Evolutionary conservation across 257 asterid species (phyloP).

Genomic region (Avicennia marina): DNA sequence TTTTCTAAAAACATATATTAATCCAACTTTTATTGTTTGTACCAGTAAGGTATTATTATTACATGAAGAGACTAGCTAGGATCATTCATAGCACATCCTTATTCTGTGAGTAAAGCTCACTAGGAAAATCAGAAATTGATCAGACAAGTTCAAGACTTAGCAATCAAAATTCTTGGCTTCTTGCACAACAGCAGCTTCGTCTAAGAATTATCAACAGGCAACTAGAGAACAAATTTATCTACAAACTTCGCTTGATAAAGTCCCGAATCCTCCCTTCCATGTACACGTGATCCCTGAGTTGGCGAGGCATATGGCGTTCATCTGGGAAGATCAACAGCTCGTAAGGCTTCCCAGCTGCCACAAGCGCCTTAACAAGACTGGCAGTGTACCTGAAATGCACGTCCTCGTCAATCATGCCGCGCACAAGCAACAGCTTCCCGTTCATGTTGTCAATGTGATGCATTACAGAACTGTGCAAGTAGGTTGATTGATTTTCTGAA

Average conservation of each 20-base stretch:
- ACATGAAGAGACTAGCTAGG: too few relatives aligned
- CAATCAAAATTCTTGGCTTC: too few relatives aligned
- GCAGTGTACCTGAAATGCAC: constrained; percentile 97
- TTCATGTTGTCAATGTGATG: constrained; percentile 51
- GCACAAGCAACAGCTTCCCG: constrained; percentile 79
- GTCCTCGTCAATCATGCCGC: constrained; percentile 93
- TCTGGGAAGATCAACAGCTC: constrained; percentile 85
- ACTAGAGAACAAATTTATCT: too few relatives aligned
- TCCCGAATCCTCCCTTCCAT: constrained; percentile 97
- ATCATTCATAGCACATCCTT: too few relatives aligned
- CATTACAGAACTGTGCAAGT: constrained; percentile 62
- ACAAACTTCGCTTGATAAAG: constrained; percentile 64
- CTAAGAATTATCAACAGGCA: too few relatives aligned
- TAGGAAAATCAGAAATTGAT: too few relatives aligned
- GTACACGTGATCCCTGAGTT: constrained; percentile 57
- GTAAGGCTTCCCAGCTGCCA: constrained; percentile 58
- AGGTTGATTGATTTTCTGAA: constrained; percentile 39
- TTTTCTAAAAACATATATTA: too few relatives aligned
- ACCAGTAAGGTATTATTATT: too few relatives aligned
- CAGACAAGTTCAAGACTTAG: too few relatives aligned
- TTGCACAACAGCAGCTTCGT: too few relatives aligned
- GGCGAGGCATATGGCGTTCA: constrained; percentile 89
- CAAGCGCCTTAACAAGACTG: constrained; percentile 75
- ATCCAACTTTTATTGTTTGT: too few relatives aligned
- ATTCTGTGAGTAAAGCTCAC: too few relatives aligned